Conservation (phyloP, 495 filamentous ascomycete genomes). For the Hypoxylon fragiforme region DNA sequence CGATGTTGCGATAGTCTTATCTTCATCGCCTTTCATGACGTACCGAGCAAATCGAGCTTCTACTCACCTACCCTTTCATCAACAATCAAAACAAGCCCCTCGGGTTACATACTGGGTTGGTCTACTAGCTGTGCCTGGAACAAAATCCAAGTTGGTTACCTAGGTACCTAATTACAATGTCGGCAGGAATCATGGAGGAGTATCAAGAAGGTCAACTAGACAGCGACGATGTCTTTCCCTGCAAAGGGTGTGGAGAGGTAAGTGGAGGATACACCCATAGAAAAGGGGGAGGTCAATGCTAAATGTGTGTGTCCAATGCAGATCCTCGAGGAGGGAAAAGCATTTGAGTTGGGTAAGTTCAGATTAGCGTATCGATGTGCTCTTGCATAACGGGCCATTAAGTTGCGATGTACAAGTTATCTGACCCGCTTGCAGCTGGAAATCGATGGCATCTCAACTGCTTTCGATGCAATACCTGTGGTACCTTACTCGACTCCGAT, state of each 20-base stretch:
- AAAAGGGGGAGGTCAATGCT: conserved; percentile 8
- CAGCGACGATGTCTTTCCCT: conserved; percentile 87
- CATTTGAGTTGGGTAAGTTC: conserved; percentile 90
- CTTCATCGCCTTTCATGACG: conserved; percentile 33
- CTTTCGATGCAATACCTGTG: conserved; percentile 97
- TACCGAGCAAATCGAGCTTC: conserved; percentile 5
- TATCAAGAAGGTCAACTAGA: conserved; percentile 84
- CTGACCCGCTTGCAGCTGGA: conserved; percentile 64
- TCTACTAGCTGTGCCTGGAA: conserved; percentile 2
- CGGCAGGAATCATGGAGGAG: conserved; percentile 50
- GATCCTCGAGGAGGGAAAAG: conserved; percentile 98
- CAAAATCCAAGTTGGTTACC: conserved; percentile 3
- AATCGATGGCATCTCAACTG: conserved; percentile 99
- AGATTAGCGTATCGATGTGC: conserved; percentile 3
- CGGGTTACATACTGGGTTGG: background rate
- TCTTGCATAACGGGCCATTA: background rate
- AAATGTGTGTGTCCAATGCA: conserved; percentile 44
- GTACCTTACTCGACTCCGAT: conserved; percentile 94
- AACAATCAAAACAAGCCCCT: background rate
- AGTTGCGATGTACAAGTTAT: conserved; percentile 12
- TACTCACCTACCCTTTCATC: background rate
- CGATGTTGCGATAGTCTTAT: conserved; percentile 20
- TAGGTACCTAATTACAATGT: conserved; percentile 5
- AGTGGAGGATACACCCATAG: conserved; percentile 14
- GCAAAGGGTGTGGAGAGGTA: conserved; percentile 98